A percentile compares a stretch with the other conserved stretches of the same genome.
Conservation (phyloP, 129 eudicot genomes). For the Mikania micrantha region DNA sequence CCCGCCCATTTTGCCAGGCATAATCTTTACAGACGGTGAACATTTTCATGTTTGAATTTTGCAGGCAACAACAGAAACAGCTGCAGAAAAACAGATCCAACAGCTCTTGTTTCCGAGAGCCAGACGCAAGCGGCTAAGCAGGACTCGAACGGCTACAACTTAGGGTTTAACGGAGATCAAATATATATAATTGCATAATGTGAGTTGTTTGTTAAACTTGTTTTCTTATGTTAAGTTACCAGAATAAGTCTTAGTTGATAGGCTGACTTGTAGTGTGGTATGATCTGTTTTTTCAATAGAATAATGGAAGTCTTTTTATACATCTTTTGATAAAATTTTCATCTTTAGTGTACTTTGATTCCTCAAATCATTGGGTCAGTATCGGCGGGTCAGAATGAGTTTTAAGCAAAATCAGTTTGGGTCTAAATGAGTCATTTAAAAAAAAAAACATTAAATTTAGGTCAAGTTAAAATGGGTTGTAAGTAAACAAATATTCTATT, state of each 20-base stretch:
- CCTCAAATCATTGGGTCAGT: too few relatives aligned
- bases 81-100: constrained; percentile 73
- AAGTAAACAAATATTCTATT: too few relatives aligned
- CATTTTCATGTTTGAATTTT: neutral
- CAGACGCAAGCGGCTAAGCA: constrained; percentile 37
- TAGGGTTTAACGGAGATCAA: constrained; percentile 8
- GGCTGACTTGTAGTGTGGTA: constrained; percentile 9
- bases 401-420: too few relatives aligned
- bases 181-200: constrained; percentile 11
- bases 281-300: neutral
- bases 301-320: neutral
- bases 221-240: constrained; percentile 5
- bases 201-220: constrained; percentile 1
- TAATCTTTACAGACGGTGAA: neutral
- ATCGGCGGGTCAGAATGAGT: too few relatives aligned
- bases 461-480: too few relatives aligned
- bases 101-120: constrained; percentile 62
- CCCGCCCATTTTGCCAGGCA: too few relatives aligned
- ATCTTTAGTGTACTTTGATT: neutral
- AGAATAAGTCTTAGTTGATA: constrained; percentile 23
- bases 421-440: too few relatives aligned
- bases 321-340: neutral
- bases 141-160: constrained; percentile 22
- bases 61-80: constrained; percentile 59
- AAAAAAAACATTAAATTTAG: too few relatives aligned